A percentile compares a stretch with the other conserved stretches of the same genome.
These are phyloP conservation scores for Trifolium fragiferum DNA, from an alignment of 306 rosid genomes.

Conservation along the genomic window DNA sequence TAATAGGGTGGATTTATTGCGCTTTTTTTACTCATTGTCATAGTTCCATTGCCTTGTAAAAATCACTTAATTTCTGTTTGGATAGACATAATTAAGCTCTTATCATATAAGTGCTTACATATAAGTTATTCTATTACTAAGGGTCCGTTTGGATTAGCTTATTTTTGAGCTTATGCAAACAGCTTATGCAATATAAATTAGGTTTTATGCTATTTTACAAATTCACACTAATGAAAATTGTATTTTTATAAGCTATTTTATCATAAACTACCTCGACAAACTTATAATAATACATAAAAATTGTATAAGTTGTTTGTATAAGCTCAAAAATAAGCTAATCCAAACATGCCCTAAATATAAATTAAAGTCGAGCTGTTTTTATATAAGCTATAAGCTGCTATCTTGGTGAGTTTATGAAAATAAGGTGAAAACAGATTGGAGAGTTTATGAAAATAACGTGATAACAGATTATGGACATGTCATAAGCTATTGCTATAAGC, in stretches of 20 bases:
- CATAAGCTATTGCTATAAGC: background rate
- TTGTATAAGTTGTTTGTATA: too few relatives aligned
- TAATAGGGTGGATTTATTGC: constrained; percentile 11
- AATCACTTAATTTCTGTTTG: constrained; percentile 10
- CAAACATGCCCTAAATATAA: too few relatives aligned
- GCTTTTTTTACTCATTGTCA: constrained; percentile 2
- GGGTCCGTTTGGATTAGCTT: too few relatives aligned
- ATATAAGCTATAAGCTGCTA: background rate
- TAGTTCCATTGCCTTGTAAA: constrained; percentile 1
- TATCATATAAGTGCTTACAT: background rate
- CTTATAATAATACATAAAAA: too few relatives aligned
- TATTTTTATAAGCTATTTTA: too few relatives aligned
- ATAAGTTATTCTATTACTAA: too few relatives aligned
- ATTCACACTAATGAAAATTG: too few relatives aligned
- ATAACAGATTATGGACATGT: background rate
- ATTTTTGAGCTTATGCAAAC: too few relatives aligned
- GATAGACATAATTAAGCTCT: background rate
- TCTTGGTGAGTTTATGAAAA: background rate
- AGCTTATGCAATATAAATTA: too few relatives aligned
- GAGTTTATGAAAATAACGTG: background rate
- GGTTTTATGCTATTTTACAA: too few relatives aligned
- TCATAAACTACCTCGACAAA: too few relatives aligned
- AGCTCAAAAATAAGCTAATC: too few relatives aligned
- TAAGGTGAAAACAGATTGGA: background rate
- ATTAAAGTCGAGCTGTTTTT: background rate